phyloP scores from a whole-genome alignment of 2,329 filamentous ascomycete species.

The Colletotrichum sp. region DNA sequence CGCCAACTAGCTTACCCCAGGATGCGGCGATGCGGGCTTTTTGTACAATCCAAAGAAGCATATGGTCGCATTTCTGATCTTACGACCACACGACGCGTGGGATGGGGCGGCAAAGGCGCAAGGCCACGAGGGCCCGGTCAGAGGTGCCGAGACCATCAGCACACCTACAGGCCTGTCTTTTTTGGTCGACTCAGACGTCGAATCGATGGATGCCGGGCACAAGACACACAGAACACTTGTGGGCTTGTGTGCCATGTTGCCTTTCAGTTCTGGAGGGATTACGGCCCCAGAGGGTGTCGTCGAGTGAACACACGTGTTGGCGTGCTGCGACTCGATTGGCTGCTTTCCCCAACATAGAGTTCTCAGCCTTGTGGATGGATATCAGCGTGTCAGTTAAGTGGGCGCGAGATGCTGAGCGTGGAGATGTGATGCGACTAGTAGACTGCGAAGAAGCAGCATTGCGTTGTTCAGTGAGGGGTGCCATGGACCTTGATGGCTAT shows the following conservation, averaged over 20 bases:
- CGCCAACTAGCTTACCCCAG: constrained; percentile 7
- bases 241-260: background rate
- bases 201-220: background rate
- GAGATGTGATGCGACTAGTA: background rate
- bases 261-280: background rate
- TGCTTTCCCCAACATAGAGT: background rate
- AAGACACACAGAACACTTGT: background rate
- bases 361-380: constrained; percentile 17
- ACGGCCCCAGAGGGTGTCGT: background rate
- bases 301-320: constrained; percentile 6
- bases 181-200: background rate
- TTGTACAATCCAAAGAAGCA: background rate
- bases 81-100: background rate
- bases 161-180: background rate
- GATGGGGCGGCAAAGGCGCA: background rate
- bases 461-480: background rate
- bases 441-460: background rate
- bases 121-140: constrained; percentile 2
- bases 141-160: background rate
- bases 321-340: constrained; percentile 13
- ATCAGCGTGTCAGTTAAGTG: background rate
- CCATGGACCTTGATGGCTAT: constrained; percentile 12
- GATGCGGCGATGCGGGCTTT: background rate
- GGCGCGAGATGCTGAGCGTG: background rate
- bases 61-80: constrained; percentile 1